Evolutionary conservation across 176 grass and related monocot genomes (phyloP), one percentile per base, ranked within the genome.

Genomic region (maize (Zea mays)): DNA sequence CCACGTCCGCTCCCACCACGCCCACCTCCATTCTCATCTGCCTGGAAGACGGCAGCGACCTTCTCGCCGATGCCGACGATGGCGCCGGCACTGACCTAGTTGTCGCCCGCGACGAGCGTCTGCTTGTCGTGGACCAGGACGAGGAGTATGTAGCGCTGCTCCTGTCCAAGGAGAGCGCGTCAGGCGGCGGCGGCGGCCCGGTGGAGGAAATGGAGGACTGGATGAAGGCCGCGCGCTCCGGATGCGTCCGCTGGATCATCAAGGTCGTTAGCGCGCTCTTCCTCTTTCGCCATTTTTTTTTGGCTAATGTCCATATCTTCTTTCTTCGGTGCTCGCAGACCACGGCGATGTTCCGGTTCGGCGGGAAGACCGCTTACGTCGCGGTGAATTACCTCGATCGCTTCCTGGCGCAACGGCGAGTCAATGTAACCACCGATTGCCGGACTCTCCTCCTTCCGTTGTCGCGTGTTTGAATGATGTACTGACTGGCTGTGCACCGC

Each of bases 321-420:
- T 45, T 40, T 52, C 4, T 47, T 54, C 67, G 42, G 5, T 83
- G 38, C 12, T 40, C 71, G 75, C 91, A 95, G 96, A 83, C 74
- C 34, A 83, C 76, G 37, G 83, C 54, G 35, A 71, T 50, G 50
- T 85, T 99, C 62, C 74, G 63, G 39, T 90, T 90, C 68, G n/a
- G 90, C 71, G 46, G 67, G 45, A 87, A 81, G 81, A 99, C 96
- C 4, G 96, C 92, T 14, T 99, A 90, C 83, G 66, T 89, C 5
- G 96, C 96, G 13, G 90, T 90, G 35, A 85, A 80, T 1, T 99
- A 99, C 72, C 50, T 99, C 83, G 96, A 99, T 81, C 92, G 85
- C n/a, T 98, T 98, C 70, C 8, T 95, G 15, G 63, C 69, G 67
- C 85, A 72, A 35, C 81, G 90, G 68, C 77, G 72, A 42, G 75